Conservation (phyloP, 345 rosid species). For the Nephelium lappaceum region DNA sequence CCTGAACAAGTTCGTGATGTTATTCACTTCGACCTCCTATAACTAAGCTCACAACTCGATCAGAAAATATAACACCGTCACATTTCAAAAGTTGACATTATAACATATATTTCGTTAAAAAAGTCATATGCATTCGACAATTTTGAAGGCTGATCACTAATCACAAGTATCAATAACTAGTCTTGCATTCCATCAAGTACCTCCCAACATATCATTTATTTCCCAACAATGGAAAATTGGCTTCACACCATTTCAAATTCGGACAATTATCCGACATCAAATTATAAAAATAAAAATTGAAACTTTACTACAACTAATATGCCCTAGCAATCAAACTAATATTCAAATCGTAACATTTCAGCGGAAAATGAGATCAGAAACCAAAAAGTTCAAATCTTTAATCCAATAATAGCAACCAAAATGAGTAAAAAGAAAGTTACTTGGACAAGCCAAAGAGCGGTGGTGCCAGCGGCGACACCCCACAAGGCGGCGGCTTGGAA, state of each 20-base stretch:
- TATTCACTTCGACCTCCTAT: background rate
- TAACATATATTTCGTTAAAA: background rate
- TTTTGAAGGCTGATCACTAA: background rate
- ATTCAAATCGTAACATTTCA: background rate
- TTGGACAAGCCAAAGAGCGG: constrained; percentile 78
- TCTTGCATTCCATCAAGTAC: background rate
- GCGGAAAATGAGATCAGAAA: background rate
- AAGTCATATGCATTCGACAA: background rate
- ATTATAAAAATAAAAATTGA: background rate
- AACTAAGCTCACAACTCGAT: no score
- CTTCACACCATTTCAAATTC: background rate
- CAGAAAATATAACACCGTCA: no score
- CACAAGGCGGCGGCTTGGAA: constrained; percentile 74
- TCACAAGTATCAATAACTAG: background rate
- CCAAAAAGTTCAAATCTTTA: background rate
- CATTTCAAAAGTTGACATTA: background rate
- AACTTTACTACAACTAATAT: background rate
- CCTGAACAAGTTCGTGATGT: background rate
- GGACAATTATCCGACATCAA: background rate
- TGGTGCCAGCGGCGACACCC: constrained; percentile 80
- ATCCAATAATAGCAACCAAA: background rate
- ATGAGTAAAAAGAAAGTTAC: constrained; percentile 33
- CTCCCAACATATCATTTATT: background rate
- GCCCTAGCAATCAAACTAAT: background rate
- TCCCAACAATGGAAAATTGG: background rate